Conservation (phyloP, 2,329 filamentous ascomycete species). For the Alternaria dauci region DNA sequence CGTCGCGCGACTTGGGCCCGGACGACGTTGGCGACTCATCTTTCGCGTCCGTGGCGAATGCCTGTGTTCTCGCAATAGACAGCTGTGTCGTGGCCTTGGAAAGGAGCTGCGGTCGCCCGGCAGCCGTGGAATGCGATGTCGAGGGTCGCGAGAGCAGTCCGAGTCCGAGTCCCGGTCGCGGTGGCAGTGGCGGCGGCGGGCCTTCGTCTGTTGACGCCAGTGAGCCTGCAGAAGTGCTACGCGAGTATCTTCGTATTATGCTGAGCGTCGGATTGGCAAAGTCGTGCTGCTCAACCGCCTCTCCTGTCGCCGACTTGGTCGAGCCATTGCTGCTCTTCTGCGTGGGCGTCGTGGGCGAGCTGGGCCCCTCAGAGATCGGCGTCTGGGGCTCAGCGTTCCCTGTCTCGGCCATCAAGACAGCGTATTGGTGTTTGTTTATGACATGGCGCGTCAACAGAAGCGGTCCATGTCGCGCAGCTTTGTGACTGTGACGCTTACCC, state of each 20-base stretch:
- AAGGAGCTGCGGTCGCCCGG: constrained; percentile 52
- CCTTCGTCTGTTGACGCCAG: constrained; percentile 54
- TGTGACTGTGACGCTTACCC: constrained; percentile 17
- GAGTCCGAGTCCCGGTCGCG: constrained; percentile 46
- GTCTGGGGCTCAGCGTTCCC: constrained; percentile 36
- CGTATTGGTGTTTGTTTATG: constrained; percentile 7
- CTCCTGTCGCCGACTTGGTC: constrained; percentile 21
- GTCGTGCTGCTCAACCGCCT: constrained; percentile 39
- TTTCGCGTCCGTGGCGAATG: constrained; percentile 66
- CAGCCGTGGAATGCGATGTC: constrained; percentile 55
- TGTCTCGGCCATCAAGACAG: constrained; percentile 40
- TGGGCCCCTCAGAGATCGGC: constrained; percentile 22
- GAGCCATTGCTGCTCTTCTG: constrained; percentile 43
- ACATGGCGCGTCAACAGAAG: constrained; percentile 13
- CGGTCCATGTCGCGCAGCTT: constrained; percentile 8
- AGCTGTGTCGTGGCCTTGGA: constrained; percentile 84
- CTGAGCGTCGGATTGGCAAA: constrained; percentile 47
- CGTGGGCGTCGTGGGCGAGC: constrained; percentile 48
- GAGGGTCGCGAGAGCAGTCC: constrained; percentile 47
- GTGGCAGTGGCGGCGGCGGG: constrained; percentile 66
- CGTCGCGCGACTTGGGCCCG: constrained; percentile 51
- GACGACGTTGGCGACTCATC: constrained; percentile 40
- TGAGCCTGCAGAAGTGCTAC: constrained; percentile 37
- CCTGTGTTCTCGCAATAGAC: constrained; percentile 79
- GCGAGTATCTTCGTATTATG: constrained; percentile 41